Conservation (phyloP, 345 rosid genomes). For the Combretum micranthum region DNA sequence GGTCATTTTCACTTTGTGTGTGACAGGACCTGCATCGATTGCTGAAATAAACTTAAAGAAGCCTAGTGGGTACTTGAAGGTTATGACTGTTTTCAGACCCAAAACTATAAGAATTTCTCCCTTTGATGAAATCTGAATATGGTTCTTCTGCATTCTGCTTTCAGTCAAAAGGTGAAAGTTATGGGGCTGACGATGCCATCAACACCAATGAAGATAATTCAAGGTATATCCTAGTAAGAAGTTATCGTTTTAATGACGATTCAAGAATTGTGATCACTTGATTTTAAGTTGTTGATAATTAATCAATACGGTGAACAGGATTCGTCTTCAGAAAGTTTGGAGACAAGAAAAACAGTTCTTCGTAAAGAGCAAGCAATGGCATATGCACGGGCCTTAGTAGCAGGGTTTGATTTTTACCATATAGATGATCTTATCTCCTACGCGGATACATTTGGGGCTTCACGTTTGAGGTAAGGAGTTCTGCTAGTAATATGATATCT, state of each 20-base stretch:
- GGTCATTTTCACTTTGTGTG: neutral
- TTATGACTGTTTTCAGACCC: conserved; percentile 9
- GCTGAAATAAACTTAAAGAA: conserved; percentile 36
- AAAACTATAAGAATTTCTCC: neutral
- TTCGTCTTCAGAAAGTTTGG: conserved; percentile 83
- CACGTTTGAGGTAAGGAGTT: conserved; percentile 61
- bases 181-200: conserved; percentile 27
- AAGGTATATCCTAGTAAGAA: conserved; percentile 31
- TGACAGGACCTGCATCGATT: conserved; percentile 17
- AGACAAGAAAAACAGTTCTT: conserved; percentile 69
- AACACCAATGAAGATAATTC: conserved; percentile 60
- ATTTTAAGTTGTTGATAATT: too few relatives aligned
- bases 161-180: conserved; percentile 35
- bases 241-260: too few relatives aligned
- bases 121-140: conserved; percentile 4
- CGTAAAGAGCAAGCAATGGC: conserved; percentile 99
- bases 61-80: conserved; percentile 47
- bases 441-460: conserved; percentile 90
- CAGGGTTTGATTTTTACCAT: conserved; percentile 68
- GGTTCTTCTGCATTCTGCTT: conserved; percentile 9
- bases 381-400: conserved; percentile 86
- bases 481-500: neutral
- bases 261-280: too few relatives aligned
- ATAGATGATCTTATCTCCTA: conserved; percentile 72
- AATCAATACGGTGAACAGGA: conserved; percentile 38